Conservation (phyloP, 108 stramenopile genomes). For the Fistulifera solaris region DNA sequence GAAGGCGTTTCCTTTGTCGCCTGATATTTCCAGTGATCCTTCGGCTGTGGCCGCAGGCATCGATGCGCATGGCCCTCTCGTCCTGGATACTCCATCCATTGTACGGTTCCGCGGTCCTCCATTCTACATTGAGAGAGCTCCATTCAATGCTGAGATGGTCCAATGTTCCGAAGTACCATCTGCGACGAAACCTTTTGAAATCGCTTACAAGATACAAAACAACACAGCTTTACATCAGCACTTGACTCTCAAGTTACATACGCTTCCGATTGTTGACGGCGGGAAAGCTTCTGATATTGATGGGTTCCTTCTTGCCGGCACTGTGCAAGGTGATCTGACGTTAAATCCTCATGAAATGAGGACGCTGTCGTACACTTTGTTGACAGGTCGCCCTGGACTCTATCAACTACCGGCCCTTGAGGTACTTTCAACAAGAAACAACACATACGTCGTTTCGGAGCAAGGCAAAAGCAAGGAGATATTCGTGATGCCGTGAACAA, state of each 20-base stretch:
- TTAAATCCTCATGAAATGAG: no score
- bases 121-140: slow-evolving; percentile 55
- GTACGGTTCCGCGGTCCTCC: slow-evolving; percentile 55
- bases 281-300: no score
- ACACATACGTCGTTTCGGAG: no score
- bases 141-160: slow-evolving; percentile 42
- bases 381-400: no score
- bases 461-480: no score
- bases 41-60: slow-evolving; percentile 3
- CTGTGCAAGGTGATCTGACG: no score
- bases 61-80: slow-evolving; percentile 55
- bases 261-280: no score
- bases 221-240: slow-evolving; percentile 49
- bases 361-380: no score
- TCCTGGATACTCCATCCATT: slow-evolving; percentile 19
- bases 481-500: no score
- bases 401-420: no score
- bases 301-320: no score
- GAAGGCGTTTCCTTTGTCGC: slow-evolving; percentile 22
- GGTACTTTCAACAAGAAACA: no score
- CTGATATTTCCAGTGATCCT: slow-evolving; percentile 17
- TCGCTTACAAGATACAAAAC: slow-evolving; percentile 54
- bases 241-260: slow-evolving; percentile 19
- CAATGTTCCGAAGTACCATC: slow-evolving; percentile 31
- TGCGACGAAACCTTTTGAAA: slow-evolving; percentile 53